phyloP scores from a whole-genome alignment of 2,329 filamentous ascomycete genomes.

The Xylariaceae sp. region DNA sequence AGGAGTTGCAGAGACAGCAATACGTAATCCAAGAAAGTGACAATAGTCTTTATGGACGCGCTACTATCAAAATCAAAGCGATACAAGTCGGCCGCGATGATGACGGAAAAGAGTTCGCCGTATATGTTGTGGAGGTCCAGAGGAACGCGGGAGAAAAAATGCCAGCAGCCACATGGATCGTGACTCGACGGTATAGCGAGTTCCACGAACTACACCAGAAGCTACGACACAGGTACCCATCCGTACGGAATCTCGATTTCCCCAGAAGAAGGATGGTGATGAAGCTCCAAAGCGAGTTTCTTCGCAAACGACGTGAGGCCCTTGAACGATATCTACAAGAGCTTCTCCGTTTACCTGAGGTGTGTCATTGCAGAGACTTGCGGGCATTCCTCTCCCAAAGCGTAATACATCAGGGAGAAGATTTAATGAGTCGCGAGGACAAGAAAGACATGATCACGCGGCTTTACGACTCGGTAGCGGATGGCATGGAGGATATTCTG shows the following conservation, averaged over 20 bases:
- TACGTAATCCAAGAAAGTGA: constrained; percentile 98
- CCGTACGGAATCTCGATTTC: constrained; percentile 85
- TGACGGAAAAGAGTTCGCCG: constrained; percentile 86
- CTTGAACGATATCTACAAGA: constrained; percentile 81
- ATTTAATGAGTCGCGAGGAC: constrained; percentile 53
- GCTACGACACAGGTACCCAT: constrained; percentile 76
- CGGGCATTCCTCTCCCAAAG: constrained; percentile 89
- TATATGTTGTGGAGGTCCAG: constrained; percentile 90
- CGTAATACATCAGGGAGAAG: constrained; percentile 61
- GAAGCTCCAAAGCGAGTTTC: constrained; percentile 93
- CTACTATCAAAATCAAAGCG: constrained; percentile 82
- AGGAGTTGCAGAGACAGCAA: constrained; percentile 92
- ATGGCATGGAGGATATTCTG: constrained; percentile 96
- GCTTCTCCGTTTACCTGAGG: constrained; percentile 80
- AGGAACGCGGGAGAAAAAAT: constrained; percentile 90
- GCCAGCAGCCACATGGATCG: constrained; percentile 90
- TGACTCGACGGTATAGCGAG: constrained; percentile 91
- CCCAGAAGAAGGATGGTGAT: constrained; percentile 87
- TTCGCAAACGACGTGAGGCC: constrained; percentile 78
- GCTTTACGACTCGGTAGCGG: constrained; percentile 92
- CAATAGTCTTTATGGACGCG: constrained; percentile 90
- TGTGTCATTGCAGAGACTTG: constrained; percentile 88
- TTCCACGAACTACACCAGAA: constrained; percentile 94
- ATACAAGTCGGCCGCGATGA: constrained; percentile 90
- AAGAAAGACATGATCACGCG: constrained; percentile 87